Evolutionary conservation across 2,329 filamentous ascomycete genomes (phyloP), one percentile per base, ranked within the genome.

Genomic region (Hansfordia pulvinata): DNA sequence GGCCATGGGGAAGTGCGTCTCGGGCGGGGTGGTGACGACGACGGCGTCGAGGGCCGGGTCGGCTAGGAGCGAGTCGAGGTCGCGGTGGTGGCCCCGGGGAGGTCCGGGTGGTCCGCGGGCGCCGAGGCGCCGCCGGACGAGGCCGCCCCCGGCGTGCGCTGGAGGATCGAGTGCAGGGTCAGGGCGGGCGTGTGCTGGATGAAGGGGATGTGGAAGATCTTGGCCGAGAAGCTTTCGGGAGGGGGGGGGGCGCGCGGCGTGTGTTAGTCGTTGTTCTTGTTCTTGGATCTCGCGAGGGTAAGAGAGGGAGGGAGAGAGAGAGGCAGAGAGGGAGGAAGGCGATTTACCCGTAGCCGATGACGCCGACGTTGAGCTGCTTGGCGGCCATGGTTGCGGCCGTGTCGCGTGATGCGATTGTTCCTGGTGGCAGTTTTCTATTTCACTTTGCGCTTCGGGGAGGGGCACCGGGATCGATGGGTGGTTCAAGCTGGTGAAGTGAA

Each of bases 201-300:
- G 53, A 85, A 80, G 35, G 81, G 82, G 44, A 88, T 84, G 52
- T 90, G 81, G 55, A 88, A 90, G 54, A 79, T 63, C 47, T 85
- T 86, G 52, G 82, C 81, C 2, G 67, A 71, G 27, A 66, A 43
- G 46, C 66, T 69, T 30, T 18, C 14, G 8, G 9, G 17, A 4
- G 10, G 4, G 4, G 6, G 8, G 14, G 16, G 13, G 15, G 23
- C 15, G 6, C 16, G 23, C 12, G 21, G 9, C 14, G 33, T 33
- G 12, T 35, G 39, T 40, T 22, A 35, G 18, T 31, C 10, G 13
- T 12, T 23, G 3, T 10, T 27, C 7, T 7, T 25, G 15, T 17
- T 19, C 15, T n/a, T 19, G 21, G 23, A 28, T 11, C 19, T 30
- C 25, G 17, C 20, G 19, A 11, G 26, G 23, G 23, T 16, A 19